A percentile compares a stretch with the other conserved stretches of the same genome.
These are phyloP conservation scores for Ustilago loliicola DNA, from an alignment of 1,284 basidiomycete genomes.

Conservation along the genomic window DNA sequence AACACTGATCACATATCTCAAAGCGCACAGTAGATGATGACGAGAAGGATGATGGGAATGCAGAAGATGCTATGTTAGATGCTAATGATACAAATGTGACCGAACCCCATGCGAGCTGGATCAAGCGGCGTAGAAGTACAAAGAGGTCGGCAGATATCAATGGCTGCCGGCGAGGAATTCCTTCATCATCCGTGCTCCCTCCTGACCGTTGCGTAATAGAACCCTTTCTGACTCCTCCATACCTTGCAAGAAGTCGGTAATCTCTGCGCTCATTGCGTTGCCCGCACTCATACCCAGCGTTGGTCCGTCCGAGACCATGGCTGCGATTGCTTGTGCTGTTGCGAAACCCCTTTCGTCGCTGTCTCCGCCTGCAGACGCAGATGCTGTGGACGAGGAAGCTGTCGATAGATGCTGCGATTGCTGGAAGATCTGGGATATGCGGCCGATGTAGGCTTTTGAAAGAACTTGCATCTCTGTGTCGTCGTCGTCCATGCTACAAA, in stretches of 20 bases:
- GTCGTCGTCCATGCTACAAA: constrained; percentile 57
- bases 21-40: no score
- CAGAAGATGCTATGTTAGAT: constrained; percentile 4
- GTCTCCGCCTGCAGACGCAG: constrained; percentile 10
- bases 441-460: constrained; percentile 60
- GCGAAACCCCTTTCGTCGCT: constrained; percentile 30
- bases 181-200: constrained; percentile 51
- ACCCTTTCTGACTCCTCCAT: constrained; percentile 60
- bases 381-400: constrained; percentile 11
- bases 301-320: constrained; percentile 52
- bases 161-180: constrained; percentile 48
- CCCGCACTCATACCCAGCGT: constrained; percentile 50
- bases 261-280: constrained; percentile 56
- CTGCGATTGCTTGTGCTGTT: constrained; percentile 45
- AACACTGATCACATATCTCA: no score
- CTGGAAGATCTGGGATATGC: constrained; percentile 61
- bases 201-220: constrained; percentile 46
- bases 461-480: constrained; percentile 55
- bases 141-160: neutral
- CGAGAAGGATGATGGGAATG: neutral
- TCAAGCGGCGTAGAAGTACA: neutral
- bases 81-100: neutral
- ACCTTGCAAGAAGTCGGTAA: constrained; percentile 61
- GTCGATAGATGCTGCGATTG: constrained; percentile 60
- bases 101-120: neutral